A percentile compares a stretch with the other conserved stretches of the same genome.
phyloP scores from a whole-genome alignment of 1,284 basidiomycete genomes.

The Sporisorium iseilematis-ciliati region DNA sequence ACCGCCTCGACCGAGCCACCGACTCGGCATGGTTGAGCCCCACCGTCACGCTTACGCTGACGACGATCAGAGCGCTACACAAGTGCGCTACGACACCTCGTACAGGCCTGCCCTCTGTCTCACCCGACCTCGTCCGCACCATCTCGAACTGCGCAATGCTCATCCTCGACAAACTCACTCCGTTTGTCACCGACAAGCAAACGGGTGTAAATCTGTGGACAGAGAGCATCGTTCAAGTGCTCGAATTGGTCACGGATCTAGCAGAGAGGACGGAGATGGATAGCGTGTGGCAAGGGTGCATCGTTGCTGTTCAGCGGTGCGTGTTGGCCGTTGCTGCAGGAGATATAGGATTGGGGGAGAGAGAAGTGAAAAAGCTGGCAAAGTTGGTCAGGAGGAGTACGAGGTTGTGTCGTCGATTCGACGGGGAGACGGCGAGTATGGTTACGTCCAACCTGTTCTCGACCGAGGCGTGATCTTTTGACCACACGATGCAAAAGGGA shows the following conservation, averaged over 20 bases:
- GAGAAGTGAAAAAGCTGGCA: constrained; percentile 1
- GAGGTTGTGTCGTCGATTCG: constrained; percentile 19
- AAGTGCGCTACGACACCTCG: constrained; percentile 4
- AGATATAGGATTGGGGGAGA: not conserved
- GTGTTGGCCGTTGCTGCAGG: constrained; percentile 7
- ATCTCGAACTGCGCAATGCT: constrained; percentile 21
- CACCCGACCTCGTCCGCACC: constrained; percentile 9
- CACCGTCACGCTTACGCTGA: constrained; percentile 16
- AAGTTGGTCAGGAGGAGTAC: constrained; percentile 19
- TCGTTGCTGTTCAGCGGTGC: constrained; percentile 15
- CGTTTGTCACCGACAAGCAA: constrained; percentile 6
- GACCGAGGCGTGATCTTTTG: not conserved
- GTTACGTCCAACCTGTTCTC: constrained; percentile 24
- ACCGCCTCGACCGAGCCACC: constrained; percentile 37
- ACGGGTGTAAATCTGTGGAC: not conserved
- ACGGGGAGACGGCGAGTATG: constrained; percentile 15
- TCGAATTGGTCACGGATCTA: constrained; percentile 11
- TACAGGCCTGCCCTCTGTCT: constrained; percentile 1
- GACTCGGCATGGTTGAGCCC: constrained; percentile 27
- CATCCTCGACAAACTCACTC: constrained; percentile 16
- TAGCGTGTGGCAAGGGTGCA: constrained; percentile 2
- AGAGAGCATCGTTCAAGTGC: constrained; percentile 2
- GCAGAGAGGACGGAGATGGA: not conserved
- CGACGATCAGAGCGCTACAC: constrained; percentile 24
- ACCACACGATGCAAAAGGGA: not conserved